These are phyloP conservation scores for Immersiporthe knoxdaviesiana DNA, from an alignment of 2,329 filamentous ascomycete species.

Conservation along the genomic window DNA sequence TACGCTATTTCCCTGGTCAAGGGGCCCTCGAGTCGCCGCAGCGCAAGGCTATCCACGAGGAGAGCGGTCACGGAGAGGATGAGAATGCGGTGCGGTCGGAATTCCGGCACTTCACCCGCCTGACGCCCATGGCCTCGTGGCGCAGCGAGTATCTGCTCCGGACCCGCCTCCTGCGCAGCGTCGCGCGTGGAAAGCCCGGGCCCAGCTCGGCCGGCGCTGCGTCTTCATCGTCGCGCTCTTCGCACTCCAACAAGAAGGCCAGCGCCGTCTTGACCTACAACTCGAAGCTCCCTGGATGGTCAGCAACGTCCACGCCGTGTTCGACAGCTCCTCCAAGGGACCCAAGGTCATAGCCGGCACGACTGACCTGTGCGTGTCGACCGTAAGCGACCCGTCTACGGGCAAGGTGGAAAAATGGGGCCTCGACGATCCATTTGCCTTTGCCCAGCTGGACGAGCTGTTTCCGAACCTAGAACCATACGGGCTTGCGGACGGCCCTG, in stretches of 20 bases:
- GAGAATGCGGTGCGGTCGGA: conserved; percentile 68
- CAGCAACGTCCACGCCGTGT: conserved; percentile 78
- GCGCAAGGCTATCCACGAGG: conserved; percentile 42
- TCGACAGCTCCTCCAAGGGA: conserved; percentile 71
- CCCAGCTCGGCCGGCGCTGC: conserved; percentile 56
- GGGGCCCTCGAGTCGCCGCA: conserved; percentile 51
- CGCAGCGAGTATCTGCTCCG: conserved; percentile 92
- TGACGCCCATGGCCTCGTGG: conserved; percentile 89
- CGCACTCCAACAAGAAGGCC: conserved; percentile 63
- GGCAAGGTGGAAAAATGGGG: conserved; percentile 84
- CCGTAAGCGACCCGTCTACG: conserved; percentile 76
- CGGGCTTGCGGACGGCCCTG: conserved; percentile 77
- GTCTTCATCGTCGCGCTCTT: conserved; percentile 52
- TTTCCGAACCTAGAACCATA: conserved; percentile 75
- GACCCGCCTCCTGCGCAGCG: conserved; percentile 79
- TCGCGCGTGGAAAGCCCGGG: conserved; percentile 79
- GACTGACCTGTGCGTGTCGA: conserved; percentile 76
- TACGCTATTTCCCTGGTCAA: conserved; percentile 84
- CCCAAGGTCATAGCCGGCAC: conserved; percentile 84
- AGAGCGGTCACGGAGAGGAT: conserved; percentile 49
- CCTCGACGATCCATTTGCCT: conserved; percentile 72
- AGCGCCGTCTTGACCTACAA: conserved; percentile 83
- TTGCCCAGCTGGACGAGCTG: conserved; percentile 77
- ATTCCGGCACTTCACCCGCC: conserved; percentile 76
- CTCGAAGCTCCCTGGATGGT: conserved; percentile 79